phyloP scores from a whole-genome alignment of 441 rosid species.

The Eugenia klotzschiana region DNA sequence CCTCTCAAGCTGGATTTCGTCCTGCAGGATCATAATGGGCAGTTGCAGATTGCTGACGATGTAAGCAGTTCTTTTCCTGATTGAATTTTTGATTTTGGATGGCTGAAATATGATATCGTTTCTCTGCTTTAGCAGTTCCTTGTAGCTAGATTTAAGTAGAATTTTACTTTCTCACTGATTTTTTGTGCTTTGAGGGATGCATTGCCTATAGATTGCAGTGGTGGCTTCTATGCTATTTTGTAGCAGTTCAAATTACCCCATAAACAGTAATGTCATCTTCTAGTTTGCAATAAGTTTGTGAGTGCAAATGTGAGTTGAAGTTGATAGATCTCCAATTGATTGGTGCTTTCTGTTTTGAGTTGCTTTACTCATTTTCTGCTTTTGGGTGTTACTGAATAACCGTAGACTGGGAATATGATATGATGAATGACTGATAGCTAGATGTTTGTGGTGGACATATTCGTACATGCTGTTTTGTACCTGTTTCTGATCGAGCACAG shows the following conservation, averaged over 20 bases:
- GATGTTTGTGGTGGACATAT: neutral
- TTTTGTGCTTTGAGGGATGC: neutral
- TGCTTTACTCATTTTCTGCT: neutral
- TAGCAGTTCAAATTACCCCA: neutral
- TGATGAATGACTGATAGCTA: neutral
- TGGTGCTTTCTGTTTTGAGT: neutral
- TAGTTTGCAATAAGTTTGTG: neutral
- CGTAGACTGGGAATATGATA: neutral
- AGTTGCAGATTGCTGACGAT: conserved; percentile 78
- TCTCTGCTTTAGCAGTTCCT: neutral
- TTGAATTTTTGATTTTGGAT: neutral
- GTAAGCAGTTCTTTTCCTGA: conserved; percentile 29
- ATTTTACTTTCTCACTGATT: neutral
- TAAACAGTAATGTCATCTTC: neutral
- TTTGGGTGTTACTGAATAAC: neutral
- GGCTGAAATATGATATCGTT: neutral
- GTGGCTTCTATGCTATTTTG: neutral
- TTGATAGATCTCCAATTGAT: neutral
- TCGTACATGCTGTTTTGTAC: neutral
- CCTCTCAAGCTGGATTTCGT: conserved; percentile 1
- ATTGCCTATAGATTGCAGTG: neutral
- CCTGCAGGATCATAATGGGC: conserved; percentile 66
- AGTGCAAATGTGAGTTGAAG: neutral
- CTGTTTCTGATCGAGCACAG: neutral
- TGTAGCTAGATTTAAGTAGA: neutral